Conservation (phyloP, 202 grass and related monocot species). For the Setaria viridis region DNA sequence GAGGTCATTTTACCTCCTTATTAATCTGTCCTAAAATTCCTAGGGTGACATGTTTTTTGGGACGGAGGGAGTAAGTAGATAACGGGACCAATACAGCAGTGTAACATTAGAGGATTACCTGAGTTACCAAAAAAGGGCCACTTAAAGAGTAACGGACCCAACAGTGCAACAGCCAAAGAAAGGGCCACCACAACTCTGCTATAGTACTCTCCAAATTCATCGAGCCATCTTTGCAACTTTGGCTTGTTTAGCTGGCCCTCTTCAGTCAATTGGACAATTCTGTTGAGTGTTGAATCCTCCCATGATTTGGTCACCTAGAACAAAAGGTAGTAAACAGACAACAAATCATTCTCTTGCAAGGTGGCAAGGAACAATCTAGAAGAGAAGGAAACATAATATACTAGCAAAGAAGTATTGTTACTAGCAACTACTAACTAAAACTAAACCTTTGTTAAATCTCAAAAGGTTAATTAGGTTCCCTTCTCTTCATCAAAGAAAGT, state of each 20-base stretch:
- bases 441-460: slow-evolving; percentile 11
- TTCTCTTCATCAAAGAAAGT: slow-evolving; percentile 8
- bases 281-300: slow-evolving; percentile 96
- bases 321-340: slow-evolving; percentile 20
- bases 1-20: no score
- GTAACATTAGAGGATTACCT: slow-evolving; percentile 60
- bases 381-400: slow-evolving; percentile 3
- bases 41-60: no score
- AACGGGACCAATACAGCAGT: slow-evolving; percentile 9
- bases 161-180: slow-evolving; percentile 77
- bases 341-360: slow-evolving; percentile 37
- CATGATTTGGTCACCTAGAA: slow-evolving; percentile 95
- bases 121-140: slow-evolving; percentile 97
- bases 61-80: neutral
- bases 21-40: no score
- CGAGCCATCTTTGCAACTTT: slow-evolving; percentile 96
- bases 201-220: slow-evolving; percentile 96
- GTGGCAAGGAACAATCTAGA: slow-evolving; percentile 24
- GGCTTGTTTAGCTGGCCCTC: slow-evolving; percentile 98
- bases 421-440: slow-evolving; percentile 16
- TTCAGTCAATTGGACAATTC: slow-evolving; percentile 87
- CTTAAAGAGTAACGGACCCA: slow-evolving; percentile 94
- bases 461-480: slow-evolving; percentile 16
- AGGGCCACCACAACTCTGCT: slow-evolving; percentile 86
- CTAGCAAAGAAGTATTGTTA: neutral